Evolutionary conservation across 2,329 filamentous ascomycete species (phyloP).

Genomic region (Teratosphaeria destructans): DNA sequence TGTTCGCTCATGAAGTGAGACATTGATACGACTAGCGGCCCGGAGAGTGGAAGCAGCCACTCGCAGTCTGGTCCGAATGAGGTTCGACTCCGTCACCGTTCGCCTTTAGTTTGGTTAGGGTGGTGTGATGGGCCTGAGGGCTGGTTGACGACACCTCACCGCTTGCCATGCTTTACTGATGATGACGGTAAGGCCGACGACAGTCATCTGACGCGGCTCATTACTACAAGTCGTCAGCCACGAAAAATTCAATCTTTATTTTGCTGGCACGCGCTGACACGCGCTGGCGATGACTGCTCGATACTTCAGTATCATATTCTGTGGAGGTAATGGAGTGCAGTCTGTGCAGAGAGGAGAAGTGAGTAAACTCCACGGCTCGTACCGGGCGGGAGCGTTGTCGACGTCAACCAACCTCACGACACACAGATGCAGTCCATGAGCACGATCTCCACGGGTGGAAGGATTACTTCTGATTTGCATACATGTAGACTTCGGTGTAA

Average conservation of each 20-base stretch:
- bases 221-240: neutral
- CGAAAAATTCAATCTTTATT: neutral
- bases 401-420: neutral
- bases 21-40: neutral
- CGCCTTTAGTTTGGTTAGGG: neutral
- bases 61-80: neutral
- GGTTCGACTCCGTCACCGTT: neutral
- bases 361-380: neutral
- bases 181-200: neutral
- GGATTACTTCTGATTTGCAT: neutral
- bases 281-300: neutral
- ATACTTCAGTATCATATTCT: no score
- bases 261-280: neutral
- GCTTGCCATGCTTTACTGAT: neutral
- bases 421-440: neutral
- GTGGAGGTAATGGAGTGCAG: no score
- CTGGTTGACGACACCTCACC: neutral
- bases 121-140: neutral
- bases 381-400: neutral
- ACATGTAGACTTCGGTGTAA: neutral
- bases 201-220: neutral
- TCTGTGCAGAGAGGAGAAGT: neutral
- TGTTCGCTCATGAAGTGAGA: neutral
- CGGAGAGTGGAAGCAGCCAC: neutral
- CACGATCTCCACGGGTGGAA: neutral